Base-by-base conservation (phyloP, 352 stramenopile genomes). In the Globisporangium acanthophoron region DNA sequence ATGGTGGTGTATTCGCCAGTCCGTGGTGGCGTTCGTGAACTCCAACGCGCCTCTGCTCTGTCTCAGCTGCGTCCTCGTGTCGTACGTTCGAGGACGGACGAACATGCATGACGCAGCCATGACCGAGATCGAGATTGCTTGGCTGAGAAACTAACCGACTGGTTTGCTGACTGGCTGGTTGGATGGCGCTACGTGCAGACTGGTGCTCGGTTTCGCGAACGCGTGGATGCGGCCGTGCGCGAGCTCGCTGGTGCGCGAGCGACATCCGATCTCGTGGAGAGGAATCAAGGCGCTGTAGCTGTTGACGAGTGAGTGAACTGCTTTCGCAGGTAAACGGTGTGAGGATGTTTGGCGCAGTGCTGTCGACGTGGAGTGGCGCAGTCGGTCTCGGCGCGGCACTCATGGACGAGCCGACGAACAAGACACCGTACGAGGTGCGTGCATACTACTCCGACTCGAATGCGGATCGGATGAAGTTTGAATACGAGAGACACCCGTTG, bases 291-390 rank as follows among this genome's bases (percentile, higher is more conserved):
- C 33, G 9, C 33, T 37, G 11, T 48, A 20, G 8, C 8, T 49
- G 39, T 46, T 35, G 33, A 33, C 27, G 16, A 44, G 39, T 55
- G 15, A 12, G 3, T 54, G 16, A 4, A 45, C 15, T 13, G 43
- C 29, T 54, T 2, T 49, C 39, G n/a, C 15, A 90, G 80, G 50
- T 87, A 20, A 87, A 84, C 49, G 67, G 67, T 18, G 37, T 90
- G 43, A 76, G 71, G 15, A 12, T 86, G 27, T 78, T 64, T 48
- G 80, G 77, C 0, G 64, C 67, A 0, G 13, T 72, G n/a, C 60
- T 88, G 15, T 64, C 62, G 4, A 49, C 55, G 12, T 90, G 80
- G 80, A 78, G 59, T 24, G 76, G 69, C 11, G 21, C 60, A 0
- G 40, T 84, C 3, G 80, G 71, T 15, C 58, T 87, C 12, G 50